Base-by-base conservation (phyloP, 2,329 filamentous ascomycete species). In the Dactylellina sp. region DNA sequence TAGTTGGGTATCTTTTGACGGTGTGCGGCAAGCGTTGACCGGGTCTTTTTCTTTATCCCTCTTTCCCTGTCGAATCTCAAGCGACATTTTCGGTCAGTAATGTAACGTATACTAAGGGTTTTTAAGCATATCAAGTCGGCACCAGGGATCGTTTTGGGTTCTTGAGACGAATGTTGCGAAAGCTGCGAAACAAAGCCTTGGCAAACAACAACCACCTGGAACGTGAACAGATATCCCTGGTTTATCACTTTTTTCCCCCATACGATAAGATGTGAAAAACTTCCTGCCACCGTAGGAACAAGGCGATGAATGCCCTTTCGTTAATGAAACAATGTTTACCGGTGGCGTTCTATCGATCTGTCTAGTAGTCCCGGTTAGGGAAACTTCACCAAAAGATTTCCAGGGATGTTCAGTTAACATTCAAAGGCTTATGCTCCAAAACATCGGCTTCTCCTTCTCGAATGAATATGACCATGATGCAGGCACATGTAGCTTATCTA, bases 61-160 rank as follows among this genome's bases (percentile, higher is more conserved):
- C 25, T 63, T 32, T 32, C 28, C 56, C 53, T 49, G 46, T 37
- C 66, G 39, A 57, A 63, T 53, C 39, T 71, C 59, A 57, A 63
- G 55, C 56, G 44, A 35, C 28, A 52, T 42, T 71, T 71, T 65
- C 64, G 37, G 63, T 40, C 50, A 53, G 50, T 39, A 20, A 72
- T 72, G 68, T 72, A 72, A 72, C 68, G 60, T 72, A 72, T 72
- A 72, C 59, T 53, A 62, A 52, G 46, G 44, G 52, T 53, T 50
- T 52, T 60, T 72, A 72, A 63, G 59, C 46, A 62, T 52, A 11
- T 9, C n/a, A 22, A n/a, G 37, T 72, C 68, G 60, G 60, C 44
- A 72, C 68, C 63, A 72, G 60, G 68, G 68, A 72, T 64, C 61
- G 50, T 72, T 72, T 72, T 72, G 59, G 68, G 68, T 72, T 64